Evolutionary conservation across 805 yeast species (phyloP), one percentile per base, ranked within the genome.

Genomic region (Saturnispora diversa): DNA sequence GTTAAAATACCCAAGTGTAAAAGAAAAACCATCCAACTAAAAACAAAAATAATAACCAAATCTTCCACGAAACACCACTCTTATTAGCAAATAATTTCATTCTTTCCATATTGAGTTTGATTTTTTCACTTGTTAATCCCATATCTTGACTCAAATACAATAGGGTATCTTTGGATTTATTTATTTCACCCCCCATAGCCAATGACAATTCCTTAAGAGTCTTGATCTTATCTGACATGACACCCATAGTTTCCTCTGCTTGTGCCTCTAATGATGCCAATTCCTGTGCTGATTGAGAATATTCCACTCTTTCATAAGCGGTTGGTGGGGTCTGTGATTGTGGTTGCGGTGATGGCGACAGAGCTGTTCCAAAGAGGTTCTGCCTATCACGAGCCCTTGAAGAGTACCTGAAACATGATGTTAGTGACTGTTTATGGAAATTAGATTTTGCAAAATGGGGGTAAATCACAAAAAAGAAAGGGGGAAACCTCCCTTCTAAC

Each of bases 161-260:
- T 24, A 61, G 42, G 35, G 48, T 52, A 13, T 53, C 42, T 15
- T 54, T 53, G 2, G 62, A 58, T 39, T 57, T 55, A 34, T 55
- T 67, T 30, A 80, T 81, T 53, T 80, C 83, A 44, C 72, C 77
- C 12, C 84, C 84, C 72, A 80, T 80, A 48, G 62, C 69, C 34
- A 69, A 35, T 2, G 81, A 68, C 19, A 79, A 58, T 35, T 69
- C 70, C 53, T 79, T 80, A 40, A 81, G 59, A 22, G 74, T 64
- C 36, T 65, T 59, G 16, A 81, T 68, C 47, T 74, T 76, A 29
- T 70, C 67, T 25, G 71, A 64, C 70, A 81, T 72, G 2, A 68
- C 60, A 17, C 68, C 65, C 48, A 75, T 55, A 39, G 77, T 75
- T 42, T 75, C 80, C 26, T 76, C 83, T 45, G 72, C 72, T 53